Base-by-base conservation (phyloP, 768 basidiomycete species). In the Macrolepiota albuminosa region DNA sequence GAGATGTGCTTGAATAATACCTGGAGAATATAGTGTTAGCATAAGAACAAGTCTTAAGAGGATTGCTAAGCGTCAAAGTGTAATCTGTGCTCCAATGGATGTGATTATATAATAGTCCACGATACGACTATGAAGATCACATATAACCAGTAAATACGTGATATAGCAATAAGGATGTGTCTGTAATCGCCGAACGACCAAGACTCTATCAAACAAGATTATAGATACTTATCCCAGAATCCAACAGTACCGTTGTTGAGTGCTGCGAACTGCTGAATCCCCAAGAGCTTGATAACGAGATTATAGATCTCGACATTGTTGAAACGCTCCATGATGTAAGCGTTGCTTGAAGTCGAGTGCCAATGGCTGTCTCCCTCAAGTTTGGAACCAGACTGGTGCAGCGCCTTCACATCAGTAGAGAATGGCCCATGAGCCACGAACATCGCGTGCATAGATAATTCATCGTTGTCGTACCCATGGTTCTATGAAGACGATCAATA, bases 381-480 rank as follows among this genome's bases (percentile, higher is more conserved):
- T 62, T 82, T 76, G 65, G 71, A 58, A 54, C 64, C 57, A 61
- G 69, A 60, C 29, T 80, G 76, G 64, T 85, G 80, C 48, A 80
- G 70, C 7, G 79, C 73, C 71, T 93, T 94, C 55, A 85, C 79
- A 46, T 83, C 80, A 11, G 83, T 73, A 14, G 89, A 85, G 71
- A 94, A 95, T 0, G 95, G 95, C 1, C 95, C 95, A 68, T 94
- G 92, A 10, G 92, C 93, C 59, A 96, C 87, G 71, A 96, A 95
- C 69, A 93, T 87, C 2, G 93, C 93, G 54, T 86, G 84, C 95
- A 96, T 96, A 6, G 87, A 77, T 13, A 76, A 67, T 45, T 86
- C 84, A 18, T 81, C 71, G 64, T 94, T 95, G 70, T 95, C 93
- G 68, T 95, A 97, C 6, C 95, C 95, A 66, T 97, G 95, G 61